Evolutionary conservation across 2,329 filamentous ascomycete species (phyloP), one percentile per base, ranked within the genome.

Genomic region (Nemania abortiva): DNA sequence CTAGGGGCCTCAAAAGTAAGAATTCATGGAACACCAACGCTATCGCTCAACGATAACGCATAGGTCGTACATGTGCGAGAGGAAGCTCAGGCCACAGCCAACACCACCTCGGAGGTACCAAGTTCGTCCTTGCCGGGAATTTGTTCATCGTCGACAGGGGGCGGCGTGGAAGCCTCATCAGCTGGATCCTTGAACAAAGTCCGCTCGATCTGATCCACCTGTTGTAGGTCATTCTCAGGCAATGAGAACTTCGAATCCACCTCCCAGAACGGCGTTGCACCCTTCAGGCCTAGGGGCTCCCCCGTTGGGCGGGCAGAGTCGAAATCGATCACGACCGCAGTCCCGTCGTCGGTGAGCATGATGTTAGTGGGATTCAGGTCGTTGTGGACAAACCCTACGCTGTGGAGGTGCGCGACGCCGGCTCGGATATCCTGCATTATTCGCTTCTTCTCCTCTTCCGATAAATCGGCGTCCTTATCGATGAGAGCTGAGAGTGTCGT

Each of bases 211-310:
- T 9, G 18, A 20, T 47, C n/a, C n/a, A 47, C 18, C 15, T 9
- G n/a, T 47, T 47, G 42, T 47, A 47, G 42, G 42, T 47, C n/a
- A 9, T 47, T 47, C n/a, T 20, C 39, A 47, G 42, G 42, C n/a
- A 47, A 2, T 11, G 39, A 5, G 39, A 13, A 47, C 18, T 47
- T 18, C 18, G 42, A 9, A 47, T 9, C 18, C 42, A 47, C n/a
- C n/a, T 47, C 42, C 18, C 42, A 47, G 18, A 18, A 6, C n/a
- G n/a, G 42, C 9, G 42, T 47, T 47, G 42, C 6, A 3, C 42
- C n/a, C 42, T 20, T 47, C 6, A 20, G 4, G 9, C 42, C 42
- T 18, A 47, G 18, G n/a, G 6, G 42, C 42, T 47, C n/a, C 9
- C 42, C 42, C 9, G 42, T 20, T 20, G n/a, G n/a, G 18, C n/a